Conservation (phyloP, 352 stramenopile species). For the Phytopythium aichiense region DNA sequence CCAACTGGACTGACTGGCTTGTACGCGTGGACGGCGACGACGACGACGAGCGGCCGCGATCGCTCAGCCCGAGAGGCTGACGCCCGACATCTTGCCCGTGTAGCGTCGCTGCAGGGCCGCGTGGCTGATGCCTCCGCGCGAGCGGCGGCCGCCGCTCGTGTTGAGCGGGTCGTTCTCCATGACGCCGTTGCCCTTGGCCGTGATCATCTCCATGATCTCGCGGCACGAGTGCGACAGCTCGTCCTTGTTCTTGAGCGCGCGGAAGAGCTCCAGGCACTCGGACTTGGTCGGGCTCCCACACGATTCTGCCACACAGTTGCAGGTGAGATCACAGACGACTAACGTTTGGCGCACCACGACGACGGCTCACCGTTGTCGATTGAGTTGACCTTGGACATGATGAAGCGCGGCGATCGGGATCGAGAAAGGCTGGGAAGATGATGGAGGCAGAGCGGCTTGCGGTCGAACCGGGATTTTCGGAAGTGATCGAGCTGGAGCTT, state of each 20-base stretch:
- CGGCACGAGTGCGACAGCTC: conserved; percentile 67
- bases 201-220: conserved; percentile 71
- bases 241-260: conserved; percentile 76
- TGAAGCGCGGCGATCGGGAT: not conserved
- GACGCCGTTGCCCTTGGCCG: conserved; percentile 56
- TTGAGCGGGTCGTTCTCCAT: conserved; percentile 69
- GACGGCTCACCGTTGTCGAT: conserved; percentile 27
- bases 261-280: conserved; percentile 73
- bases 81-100: conserved; percentile 82
- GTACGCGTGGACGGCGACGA: not conserved
- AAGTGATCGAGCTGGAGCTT: conserved; percentile 4
- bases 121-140: conserved; percentile 64
- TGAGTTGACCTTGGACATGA: conserved; percentile 35
- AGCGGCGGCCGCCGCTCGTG: conserved; percentile 50
- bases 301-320: conserved; percentile 13
- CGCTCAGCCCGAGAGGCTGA: conserved; percentile 39
- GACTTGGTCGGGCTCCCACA: conserved; percentile 23
- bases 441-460: not conserved
- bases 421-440: not conserved
- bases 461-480: conserved; percentile 9
- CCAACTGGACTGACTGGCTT: not conserved
- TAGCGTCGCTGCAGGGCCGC: conserved; percentile 72
- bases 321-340: not conserved
- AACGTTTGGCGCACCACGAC: not conserved
- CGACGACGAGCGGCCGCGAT: not conserved